Evolutionary conservation across 1,284 basidiomycete genomes (phyloP).

Genomic region (Caloboletus inedulis): DNA sequence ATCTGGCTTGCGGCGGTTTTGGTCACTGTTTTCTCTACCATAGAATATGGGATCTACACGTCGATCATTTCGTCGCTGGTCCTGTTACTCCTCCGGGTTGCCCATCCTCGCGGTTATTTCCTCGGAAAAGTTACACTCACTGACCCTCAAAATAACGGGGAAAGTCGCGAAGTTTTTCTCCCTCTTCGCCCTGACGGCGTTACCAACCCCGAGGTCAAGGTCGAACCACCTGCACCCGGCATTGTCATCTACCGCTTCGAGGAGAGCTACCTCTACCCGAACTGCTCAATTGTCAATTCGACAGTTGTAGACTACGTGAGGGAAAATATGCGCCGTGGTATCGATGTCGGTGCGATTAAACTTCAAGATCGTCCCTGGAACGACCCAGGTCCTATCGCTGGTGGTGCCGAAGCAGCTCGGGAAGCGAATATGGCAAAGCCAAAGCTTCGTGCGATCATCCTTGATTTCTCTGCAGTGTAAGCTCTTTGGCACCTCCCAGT

Average conservation of each 20-base stretch:
- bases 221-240: constrained; percentile 81
- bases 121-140: constrained; percentile 69
- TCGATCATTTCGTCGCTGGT: constrained; percentile 80
- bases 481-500: constrained; percentile 26
- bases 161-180: constrained; percentile 78
- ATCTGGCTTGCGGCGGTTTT: constrained; percentile 91
- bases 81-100: constrained; percentile 87
- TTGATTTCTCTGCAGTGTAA: constrained; percentile 88
- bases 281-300: constrained; percentile 78
- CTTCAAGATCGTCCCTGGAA: constrained; percentile 91
- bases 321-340: constrained; percentile 71
- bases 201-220: constrained; percentile 68
- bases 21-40: constrained; percentile 82
- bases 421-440: constrained; percentile 61
- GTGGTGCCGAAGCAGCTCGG: constrained; percentile 46
- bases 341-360: constrained; percentile 62
- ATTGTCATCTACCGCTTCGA: constrained; percentile 92
- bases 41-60: constrained; percentile 95
- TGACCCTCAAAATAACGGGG: constrained; percentile 31
- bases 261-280: constrained; percentile 93
- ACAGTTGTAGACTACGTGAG: constrained; percentile 82
- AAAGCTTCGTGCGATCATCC: constrained; percentile 77
- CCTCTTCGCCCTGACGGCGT: constrained; percentile 67
- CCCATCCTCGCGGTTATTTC: constrained; percentile 90
- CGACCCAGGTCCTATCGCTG: constrained; percentile 74